phyloP scores from a whole-genome alignment of 805 yeast genomes.

The Cyberlindnera suaveolens region DNA sequence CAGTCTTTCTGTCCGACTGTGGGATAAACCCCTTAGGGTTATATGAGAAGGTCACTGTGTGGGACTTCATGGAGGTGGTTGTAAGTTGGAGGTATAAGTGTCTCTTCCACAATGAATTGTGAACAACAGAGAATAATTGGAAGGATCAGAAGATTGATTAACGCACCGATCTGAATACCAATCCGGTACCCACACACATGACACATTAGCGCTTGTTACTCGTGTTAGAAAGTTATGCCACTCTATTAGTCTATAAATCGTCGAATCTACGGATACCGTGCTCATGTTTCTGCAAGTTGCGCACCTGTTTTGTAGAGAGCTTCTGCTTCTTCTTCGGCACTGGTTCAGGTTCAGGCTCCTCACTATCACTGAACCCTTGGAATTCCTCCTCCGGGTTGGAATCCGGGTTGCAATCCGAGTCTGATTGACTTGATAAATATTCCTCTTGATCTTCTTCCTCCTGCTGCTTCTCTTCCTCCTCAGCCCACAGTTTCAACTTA shows the following conservation, averaged over 20 bases:
- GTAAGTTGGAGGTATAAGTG: too few species aligned
- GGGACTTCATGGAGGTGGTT: background rate
- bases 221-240: too few species aligned
- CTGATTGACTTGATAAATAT: conserved; percentile 15
- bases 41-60: conserved; percentile 11
- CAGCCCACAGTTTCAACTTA: conserved; percentile 68
- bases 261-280: conserved; percentile 65
- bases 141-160: too few species aligned
- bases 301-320: conserved; percentile 38
- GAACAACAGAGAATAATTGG: too few species aligned
- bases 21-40: conserved; percentile 2
- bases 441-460: conserved; percentile 25
- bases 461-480: conserved; percentile 25
- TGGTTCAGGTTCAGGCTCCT: conserved; percentile 10
- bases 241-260: conserved; percentile 33
- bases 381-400: conserved; percentile 14
- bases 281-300: conserved; percentile 44
- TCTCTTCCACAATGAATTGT: too few species aligned
- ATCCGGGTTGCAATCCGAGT: conserved; percentile 10
- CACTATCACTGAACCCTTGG: conserved; percentile 1
- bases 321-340: conserved; percentile 26
- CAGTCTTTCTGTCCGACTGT: conserved; percentile 4
- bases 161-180: too few species aligned
- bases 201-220: too few species aligned
- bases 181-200: too few species aligned